Percentiles rank a stretch among this genome's conserved stretches.
Evolutionary conservation across 441 rosid species (phyloP).

Genomic region (Mallotus repandus): DNA sequence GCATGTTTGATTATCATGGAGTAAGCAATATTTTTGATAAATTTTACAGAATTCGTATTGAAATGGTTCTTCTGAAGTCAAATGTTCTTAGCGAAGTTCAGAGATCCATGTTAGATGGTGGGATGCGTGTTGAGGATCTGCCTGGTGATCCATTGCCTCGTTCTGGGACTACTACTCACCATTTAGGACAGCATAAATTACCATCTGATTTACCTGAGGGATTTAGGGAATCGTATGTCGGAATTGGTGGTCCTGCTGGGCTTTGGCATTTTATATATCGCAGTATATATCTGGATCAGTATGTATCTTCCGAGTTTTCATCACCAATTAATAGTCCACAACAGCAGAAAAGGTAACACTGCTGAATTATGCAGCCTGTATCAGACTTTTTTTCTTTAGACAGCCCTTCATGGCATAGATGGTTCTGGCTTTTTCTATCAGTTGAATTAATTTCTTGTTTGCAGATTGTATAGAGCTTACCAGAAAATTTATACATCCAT

Average conservation of each 20-base stretch:
- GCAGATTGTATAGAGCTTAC: constrained; percentile 95
- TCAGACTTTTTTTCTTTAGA: constrained; percentile 3
- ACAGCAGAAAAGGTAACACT: constrained; percentile 73
- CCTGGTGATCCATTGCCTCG: constrained; percentile 60
- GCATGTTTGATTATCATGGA: constrained; percentile 2
- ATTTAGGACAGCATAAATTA: constrained; percentile 46
- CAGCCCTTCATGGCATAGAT: constrained; percentile 4
- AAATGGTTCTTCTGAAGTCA: constrained; percentile 78
- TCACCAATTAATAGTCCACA: constrained; percentile 68
- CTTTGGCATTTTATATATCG: constrained; percentile 98
- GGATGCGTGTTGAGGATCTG: constrained; percentile 89
- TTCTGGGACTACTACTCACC: constrained; percentile 40
- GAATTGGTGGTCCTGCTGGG: constrained; percentile 91
- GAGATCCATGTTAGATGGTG: constrained; percentile 89
- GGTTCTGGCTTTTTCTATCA: constrained; percentile 4
- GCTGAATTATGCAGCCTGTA: constrained; percentile 2
- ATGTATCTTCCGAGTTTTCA: constrained; percentile 87
- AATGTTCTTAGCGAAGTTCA: constrained; percentile 82
- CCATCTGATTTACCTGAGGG: constrained; percentile 49
- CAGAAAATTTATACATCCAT: constrained; percentile 84
- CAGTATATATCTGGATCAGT: constrained; percentile 91
- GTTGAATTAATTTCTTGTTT: constrained; percentile 23
- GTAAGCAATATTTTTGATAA: neutral
- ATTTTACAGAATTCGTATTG: constrained; percentile 62
- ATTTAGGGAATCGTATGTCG: constrained; percentile 50